These are phyloP conservation scores for Leptodontidium sp. DNA, from an alignment of 2,329 filamentous ascomycete species.

Conservation along the genomic window DNA sequence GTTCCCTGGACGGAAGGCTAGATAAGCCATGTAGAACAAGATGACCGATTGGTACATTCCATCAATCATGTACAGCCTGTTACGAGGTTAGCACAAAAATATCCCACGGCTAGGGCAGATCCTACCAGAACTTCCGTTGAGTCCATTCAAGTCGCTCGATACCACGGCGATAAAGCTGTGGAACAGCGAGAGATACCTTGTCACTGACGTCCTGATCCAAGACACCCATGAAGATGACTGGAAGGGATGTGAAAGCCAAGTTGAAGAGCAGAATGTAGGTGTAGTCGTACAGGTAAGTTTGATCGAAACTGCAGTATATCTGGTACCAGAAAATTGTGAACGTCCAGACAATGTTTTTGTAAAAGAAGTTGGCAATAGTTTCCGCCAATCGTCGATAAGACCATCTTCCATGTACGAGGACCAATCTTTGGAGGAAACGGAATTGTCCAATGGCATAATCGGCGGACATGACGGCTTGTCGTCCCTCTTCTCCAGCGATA, in stretches of 20 bases:
- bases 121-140: constrained; percentile 93
- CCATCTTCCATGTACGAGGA: constrained; percentile 93
- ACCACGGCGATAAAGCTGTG: constrained; percentile 92
- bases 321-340: constrained; percentile 98
- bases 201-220: constrained; percentile 97
- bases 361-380: constrained; percentile 98
- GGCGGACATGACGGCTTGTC: constrained; percentile 94
- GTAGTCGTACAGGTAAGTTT: constrained; percentile 96
- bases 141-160: constrained; percentile 98
- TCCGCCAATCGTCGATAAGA: constrained; percentile 95
- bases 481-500: constrained; percentile 90
- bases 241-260: constrained; percentile 93
- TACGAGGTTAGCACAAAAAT: constrained; percentile 43
- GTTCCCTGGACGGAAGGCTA: constrained; percentile 74
- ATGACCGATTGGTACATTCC: constrained; percentile 95
- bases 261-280: constrained; percentile 98
- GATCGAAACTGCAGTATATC: constrained; percentile 94
- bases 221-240: constrained; percentile 94
- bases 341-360: constrained; percentile 99
- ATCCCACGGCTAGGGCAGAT: constrained; percentile 30
- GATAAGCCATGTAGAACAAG: constrained; percentile 90
- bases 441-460: constrained; percentile 97
- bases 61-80: constrained; percentile 90
- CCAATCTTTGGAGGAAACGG: constrained; percentile 82
- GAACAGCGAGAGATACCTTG: constrained; percentile 90